Percentiles rank a stretch among this genome's conserved stretches.
These are phyloP conservation scores for Bacidia rubella DNA, from an alignment of 495 filamentous ascomycete genomes.

Conservation along the genomic window DNA sequence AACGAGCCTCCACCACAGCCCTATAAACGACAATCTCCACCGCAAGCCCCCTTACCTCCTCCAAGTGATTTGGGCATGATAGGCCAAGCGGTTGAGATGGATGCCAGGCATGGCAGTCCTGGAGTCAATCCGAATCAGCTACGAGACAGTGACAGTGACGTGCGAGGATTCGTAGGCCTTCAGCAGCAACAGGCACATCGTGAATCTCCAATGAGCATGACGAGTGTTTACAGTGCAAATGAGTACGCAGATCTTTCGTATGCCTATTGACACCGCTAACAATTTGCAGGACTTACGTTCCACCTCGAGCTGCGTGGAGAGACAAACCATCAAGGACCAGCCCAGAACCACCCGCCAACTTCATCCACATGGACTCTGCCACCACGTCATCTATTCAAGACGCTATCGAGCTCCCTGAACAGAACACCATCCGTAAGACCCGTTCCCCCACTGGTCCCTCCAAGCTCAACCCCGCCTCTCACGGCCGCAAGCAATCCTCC, in stretches of 20 bases:
- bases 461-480: conserved; percentile 19
- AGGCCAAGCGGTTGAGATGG: conserved; percentile 79
- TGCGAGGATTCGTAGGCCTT: conserved; percentile 53
- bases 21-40: conserved; percentile 40
- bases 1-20: not conserved
- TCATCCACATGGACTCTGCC: conserved; percentile 5
- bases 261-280: conserved; percentile 21
- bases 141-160: conserved; percentile 53
- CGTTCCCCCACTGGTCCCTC: conserved; percentile 25
- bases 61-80: conserved; percentile 27
- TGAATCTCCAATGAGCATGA: conserved; percentile 37
- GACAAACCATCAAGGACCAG: conserved; percentile 3
- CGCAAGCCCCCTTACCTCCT: conserved; percentile 43
- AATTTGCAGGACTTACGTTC: conserved; percentile 41
- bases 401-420: conserved; percentile 31
- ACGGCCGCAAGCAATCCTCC: conserved; percentile 31
- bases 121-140: conserved; percentile 23
- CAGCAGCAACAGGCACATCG: conserved; percentile 34
- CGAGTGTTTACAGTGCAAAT: conserved; percentile 52
- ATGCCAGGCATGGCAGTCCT: conserved; percentile 45
- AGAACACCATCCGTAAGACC: conserved; percentile 21
- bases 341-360: conserved; percentile 9
- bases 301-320: conserved; percentile 41
- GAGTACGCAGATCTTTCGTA: conserved; percentile 46
- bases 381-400: conserved; percentile 16